Evolutionary conservation across 805 yeast genomes (phyloP).

Genomic region (Lipomyces sp.): DNA sequence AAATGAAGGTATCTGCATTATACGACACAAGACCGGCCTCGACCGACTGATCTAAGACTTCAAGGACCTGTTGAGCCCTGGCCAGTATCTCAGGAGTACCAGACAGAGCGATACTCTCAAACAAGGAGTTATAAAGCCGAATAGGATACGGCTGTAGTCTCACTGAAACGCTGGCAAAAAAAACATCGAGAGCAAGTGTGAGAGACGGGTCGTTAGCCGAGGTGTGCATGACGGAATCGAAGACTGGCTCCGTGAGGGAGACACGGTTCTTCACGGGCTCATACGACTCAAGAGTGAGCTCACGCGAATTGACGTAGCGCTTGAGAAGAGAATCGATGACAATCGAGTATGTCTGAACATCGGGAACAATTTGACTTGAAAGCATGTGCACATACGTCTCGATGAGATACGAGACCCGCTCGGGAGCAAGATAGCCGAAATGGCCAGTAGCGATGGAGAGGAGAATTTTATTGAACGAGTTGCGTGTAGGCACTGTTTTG

Average conservation of each 20-base stretch:
- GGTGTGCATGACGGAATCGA: constrained; percentile 5
- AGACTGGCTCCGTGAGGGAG: constrained; percentile 4
- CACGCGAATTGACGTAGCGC: constrained; percentile 5
- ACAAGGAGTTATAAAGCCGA: constrained; percentile 27
- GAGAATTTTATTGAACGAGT: constrained; percentile 14
- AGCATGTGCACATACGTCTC: constrained; percentile 21
- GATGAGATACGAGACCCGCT: constrained; percentile 6
- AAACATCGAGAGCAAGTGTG: constrained; percentile 35
- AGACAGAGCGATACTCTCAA: constrained; percentile 24
- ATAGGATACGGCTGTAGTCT: constrained; percentile 27
- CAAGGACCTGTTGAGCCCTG: not conserved
- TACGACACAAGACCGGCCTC: constrained; percentile 4
- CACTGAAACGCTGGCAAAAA: constrained; percentile 33
- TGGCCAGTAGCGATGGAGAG: constrained; percentile 5
- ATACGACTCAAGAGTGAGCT: not conserved
- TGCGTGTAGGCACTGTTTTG: constrained; percentile 2
- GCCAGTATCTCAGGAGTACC: not conserved
- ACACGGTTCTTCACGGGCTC: constrained; percentile 9
- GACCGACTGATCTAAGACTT: constrained; percentile 8
- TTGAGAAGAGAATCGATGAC: constrained; percentile 13
- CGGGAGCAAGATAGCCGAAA: not conserved
- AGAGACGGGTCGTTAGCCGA: constrained; percentile 25
- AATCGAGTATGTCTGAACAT: constrained; percentile 14
- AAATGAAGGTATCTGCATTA: constrained; percentile 25
- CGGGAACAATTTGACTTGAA: constrained; percentile 19